Conservation (phyloP, 768 basidiomycete species). For the Lentinula edodes region DNA sequence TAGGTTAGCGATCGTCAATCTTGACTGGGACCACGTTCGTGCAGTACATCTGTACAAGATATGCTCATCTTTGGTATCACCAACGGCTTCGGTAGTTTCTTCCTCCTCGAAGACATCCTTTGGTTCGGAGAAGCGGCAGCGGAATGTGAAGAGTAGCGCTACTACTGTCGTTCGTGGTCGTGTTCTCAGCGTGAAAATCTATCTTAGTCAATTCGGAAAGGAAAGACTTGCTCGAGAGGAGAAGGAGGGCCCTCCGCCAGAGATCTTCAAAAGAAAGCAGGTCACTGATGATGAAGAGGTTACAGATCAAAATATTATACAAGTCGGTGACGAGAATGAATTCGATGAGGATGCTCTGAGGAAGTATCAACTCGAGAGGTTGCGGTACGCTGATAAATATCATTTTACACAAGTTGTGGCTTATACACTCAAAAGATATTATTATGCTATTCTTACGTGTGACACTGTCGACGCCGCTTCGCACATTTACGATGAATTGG, state of each 20-base stretch:
- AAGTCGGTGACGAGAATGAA: constrained; percentile 66
- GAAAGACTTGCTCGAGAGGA: constrained; percentile 84
- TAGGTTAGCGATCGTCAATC: constrained; percentile 86
- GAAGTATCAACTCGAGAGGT: constrained; percentile 87
- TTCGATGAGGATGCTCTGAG: constrained; percentile 86
- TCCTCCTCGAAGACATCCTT: constrained; percentile 16
- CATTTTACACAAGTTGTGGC: background rate
- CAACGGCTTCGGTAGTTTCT: constrained; percentile 39
- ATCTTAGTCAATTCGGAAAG: constrained; percentile 92
- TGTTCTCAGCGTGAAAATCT: constrained; percentile 75
- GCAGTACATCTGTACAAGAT: constrained; percentile 89
- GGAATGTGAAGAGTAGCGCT: constrained; percentile 11
- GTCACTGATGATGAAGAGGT: constrained; percentile 46
- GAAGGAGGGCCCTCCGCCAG: constrained; percentile 81
- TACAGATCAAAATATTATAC: constrained; percentile 58
- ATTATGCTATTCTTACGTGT: constrained; percentile 91
- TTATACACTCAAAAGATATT: constrained; percentile 55
- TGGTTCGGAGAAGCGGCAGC: constrained; percentile 13
- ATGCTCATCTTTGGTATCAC: constrained; percentile 79
- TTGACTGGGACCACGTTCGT: constrained; percentile 97
- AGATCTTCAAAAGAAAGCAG: constrained; percentile 64
- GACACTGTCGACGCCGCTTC: constrained; percentile 71
- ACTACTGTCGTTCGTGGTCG: constrained; percentile 50
- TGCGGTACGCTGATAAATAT: constrained; percentile 53
- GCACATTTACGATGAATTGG: constrained; percentile 79